A percentile compares a stretch with the other conserved stretches of the same genome.
Evolutionary conservation across 129 eudicot species (phyloP).

Genomic region (Flaveria bidentis): DNA sequence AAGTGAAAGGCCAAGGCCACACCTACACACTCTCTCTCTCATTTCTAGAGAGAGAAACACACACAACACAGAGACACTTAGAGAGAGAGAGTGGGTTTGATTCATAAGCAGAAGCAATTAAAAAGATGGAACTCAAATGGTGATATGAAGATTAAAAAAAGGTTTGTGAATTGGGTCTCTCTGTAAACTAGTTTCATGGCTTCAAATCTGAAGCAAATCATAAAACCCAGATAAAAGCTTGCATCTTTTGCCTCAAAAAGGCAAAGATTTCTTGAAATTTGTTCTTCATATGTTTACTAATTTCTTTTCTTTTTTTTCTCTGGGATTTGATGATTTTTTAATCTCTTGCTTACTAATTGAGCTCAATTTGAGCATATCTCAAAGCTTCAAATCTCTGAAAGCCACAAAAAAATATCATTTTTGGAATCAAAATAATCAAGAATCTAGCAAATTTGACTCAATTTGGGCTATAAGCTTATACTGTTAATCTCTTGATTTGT

Average conservation of each 20-base stretch:
- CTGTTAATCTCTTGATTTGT: conserved; percentile 23
- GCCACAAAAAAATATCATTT: not conserved
- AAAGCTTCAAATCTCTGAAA: conserved; percentile 10
- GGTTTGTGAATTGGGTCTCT: conserved; percentile 24
- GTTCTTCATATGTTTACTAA: conserved; percentile 22
- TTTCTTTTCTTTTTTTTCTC: not conserved
- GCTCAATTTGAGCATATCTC: conserved; percentile 16
- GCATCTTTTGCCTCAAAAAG: conserved; percentile 29
- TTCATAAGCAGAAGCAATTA: conserved; percentile 8
- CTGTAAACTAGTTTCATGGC: conserved; percentile 15
- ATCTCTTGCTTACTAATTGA: conserved; percentile 6
- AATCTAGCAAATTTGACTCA: conserved; percentile 22
- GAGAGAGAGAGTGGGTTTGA: conserved; percentile 30
- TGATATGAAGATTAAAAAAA: conserved; percentile 46
- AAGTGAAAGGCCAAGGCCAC: conserved; percentile 42
- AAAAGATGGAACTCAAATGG: conserved; percentile 46
- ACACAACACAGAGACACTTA: conserved; percentile 16
- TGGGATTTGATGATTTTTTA: not conserved
- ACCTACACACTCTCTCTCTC: conserved; percentile 37
- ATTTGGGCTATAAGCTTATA: not conserved
- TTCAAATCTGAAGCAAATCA: conserved; percentile 39
- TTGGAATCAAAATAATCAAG: conserved; percentile 10
- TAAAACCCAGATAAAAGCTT: conserved; percentile 30
- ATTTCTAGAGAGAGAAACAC: conserved; percentile 35
- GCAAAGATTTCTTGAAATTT: conserved; percentile 29